Percentiles rank a stretch among this genome's conserved stretches.
These are phyloP conservation scores for Cystobasidiaceae sp. DNA, from an alignment of 1,284 basidiomycete genomes.

Conservation along the genomic window DNA sequence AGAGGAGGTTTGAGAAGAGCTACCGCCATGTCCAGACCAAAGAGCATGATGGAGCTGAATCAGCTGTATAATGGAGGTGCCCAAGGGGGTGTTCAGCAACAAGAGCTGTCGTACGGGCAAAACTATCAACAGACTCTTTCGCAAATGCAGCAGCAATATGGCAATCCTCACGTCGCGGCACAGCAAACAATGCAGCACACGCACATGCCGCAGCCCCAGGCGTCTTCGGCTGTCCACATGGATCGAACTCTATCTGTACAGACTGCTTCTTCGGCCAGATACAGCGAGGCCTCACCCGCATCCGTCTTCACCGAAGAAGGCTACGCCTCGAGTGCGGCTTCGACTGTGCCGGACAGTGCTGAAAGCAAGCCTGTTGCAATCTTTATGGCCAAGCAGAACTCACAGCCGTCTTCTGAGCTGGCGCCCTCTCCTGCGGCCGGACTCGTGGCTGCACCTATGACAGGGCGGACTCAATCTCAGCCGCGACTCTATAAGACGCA, in stretches of 20 bases:
- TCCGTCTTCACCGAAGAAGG: conserved; percentile 17
- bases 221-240: neutral
- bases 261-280: neutral
- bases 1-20: conserved; percentile 2
- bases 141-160: neutral
- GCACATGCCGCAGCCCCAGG: neutral
- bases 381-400: conserved; percentile 1
- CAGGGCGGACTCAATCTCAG: neutral
- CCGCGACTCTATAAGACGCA: conserved; percentile 5
- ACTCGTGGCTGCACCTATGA: neutral
- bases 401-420: neutral
- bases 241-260: neutral
- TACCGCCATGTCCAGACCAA: conserved; percentile 23
- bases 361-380: conserved; percentile 1
- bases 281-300: conserved; percentile 4
- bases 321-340: conserved; percentile 15
- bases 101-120: neutral
- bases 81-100: neutral
- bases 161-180: neutral
- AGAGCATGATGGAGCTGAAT: conserved; percentile 30
- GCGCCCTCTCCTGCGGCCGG: too few relatives aligned
- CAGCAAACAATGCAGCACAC: too few relatives aligned
- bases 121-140: neutral
- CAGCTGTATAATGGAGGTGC: conserved; percentile 12
- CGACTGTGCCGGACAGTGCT: neutral